Evolutionary conservation across 495 filamentous ascomycete species (phyloP).

Genomic region (Astrocystis sublimbata): DNA sequence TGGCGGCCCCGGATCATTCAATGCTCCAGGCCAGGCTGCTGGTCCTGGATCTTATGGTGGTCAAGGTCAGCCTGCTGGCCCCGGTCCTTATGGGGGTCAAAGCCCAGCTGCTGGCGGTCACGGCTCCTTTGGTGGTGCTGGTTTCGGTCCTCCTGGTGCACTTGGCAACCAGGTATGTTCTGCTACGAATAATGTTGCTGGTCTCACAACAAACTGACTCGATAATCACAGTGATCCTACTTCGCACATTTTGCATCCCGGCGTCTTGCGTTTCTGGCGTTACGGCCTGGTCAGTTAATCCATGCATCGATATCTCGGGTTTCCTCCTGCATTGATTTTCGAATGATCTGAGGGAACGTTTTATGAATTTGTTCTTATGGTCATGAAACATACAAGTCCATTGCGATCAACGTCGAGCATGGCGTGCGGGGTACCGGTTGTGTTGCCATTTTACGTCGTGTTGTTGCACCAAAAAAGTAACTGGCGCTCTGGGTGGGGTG

Average conservation of each 20-base stretch:
- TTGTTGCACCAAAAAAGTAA: conserved; percentile 24
- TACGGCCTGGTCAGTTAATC: conserved; percentile 34
- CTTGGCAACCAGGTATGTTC: conserved; percentile 32
- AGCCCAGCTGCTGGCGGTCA: too few relatives aligned
- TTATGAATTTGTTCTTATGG: conserved; percentile 22
- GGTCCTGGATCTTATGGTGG: conserved; percentile 29
- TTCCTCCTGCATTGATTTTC: conserved; percentile 25
- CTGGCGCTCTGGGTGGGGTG: conserved; percentile 19
- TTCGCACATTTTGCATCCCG: conserved; percentile 30
- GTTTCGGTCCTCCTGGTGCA: conserved; percentile 26
- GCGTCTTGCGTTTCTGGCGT: conserved; percentile 39
- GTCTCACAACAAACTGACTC: background rate
- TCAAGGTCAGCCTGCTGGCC: too few relatives aligned
- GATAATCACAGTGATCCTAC: conserved; percentile 5
- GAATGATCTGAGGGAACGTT: conserved; percentile 21
- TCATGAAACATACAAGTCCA: conserved; percentile 13
- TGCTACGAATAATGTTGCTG: background rate
- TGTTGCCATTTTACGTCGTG: conserved; percentile 19
- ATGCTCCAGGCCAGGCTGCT: conserved; percentile 16
- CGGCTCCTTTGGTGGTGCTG: conserved; percentile 19
- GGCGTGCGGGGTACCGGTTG: conserved; percentile 11
- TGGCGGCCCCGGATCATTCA: conserved; percentile 24
- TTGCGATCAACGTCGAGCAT: conserved; percentile 12
- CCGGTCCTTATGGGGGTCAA: too few relatives aligned
- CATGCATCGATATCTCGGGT: conserved; percentile 33